Percentiles rank a stretch among this genome's conserved stretches.
phyloP scores from a whole-genome alignment of 208 protist species.

The Wallacemonas rigidus region DNA sequence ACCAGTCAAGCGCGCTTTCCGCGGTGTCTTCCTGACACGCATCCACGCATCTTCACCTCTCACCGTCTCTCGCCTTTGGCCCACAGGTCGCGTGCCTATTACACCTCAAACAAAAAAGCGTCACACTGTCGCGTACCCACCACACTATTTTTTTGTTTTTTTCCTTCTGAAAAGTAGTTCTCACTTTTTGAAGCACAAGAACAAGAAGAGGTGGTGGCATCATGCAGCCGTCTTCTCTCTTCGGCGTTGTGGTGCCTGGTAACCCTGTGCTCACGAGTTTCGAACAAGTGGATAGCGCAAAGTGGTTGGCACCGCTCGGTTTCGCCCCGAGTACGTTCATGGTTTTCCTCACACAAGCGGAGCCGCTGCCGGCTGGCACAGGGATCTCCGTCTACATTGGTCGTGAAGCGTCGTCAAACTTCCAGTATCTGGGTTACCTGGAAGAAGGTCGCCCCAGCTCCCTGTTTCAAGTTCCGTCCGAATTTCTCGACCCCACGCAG shows the following conservation, averaged over 20 bases:
- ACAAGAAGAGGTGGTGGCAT: neutral
- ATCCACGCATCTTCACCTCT: too few relatives aligned
- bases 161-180: too few relatives aligned
- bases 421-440: constrained; percentile 72
- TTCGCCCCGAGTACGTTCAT: constrained; percentile 54
- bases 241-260: constrained; percentile 75
- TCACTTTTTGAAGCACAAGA: neutral
- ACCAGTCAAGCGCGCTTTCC: too few relatives aligned
- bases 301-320: constrained; percentile 58
- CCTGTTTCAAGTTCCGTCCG: constrained; percentile 46
- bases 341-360: constrained; percentile 66
- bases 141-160: too few relatives aligned
- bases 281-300: constrained; percentile 36
- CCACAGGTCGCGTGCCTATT: too few relatives aligned
- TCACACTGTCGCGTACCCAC: too few relatives aligned
- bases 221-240: constrained; percentile 21
- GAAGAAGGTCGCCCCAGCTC: constrained; percentile 53
- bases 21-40: too few relatives aligned
- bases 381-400: constrained; percentile 69
- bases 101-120: too few relatives aligned
- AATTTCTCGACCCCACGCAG: constrained; percentile 30
- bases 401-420: constrained; percentile 49
- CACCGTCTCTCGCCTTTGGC: too few relatives aligned
- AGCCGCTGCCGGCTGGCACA: constrained; percentile 37
- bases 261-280: constrained; percentile 51